These are phyloP conservation scores for Pelargonium cotyledonis DNA, from an alignment of 441 rosid genomes.

Conservation along the genomic window DNA sequence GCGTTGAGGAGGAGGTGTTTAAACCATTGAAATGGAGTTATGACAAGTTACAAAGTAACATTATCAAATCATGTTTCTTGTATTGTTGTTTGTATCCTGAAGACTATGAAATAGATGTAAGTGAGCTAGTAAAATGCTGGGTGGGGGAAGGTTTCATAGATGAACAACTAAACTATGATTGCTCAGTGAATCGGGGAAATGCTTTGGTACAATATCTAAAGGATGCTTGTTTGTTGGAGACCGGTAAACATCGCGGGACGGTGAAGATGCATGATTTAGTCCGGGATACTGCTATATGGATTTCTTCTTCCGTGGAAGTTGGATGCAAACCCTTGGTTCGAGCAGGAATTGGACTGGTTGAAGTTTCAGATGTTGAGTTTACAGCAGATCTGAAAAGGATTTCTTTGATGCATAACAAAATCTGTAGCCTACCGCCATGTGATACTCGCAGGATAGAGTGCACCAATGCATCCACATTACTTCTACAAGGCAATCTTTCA, in stretches of 20 bases:
- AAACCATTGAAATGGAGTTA: slow-evolving; percentile 35
- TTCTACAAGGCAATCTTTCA: slow-evolving; percentile 27
- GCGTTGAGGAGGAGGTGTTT: slow-evolving; percentile 31
- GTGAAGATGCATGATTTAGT: slow-evolving; percentile 41
- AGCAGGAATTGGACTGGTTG: slow-evolving; percentile 24
- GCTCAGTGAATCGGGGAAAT: slow-evolving; percentile 22
- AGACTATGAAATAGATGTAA: slow-evolving; percentile 27
- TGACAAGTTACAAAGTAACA: slow-evolving; percentile 21
- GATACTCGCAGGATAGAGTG: slow-evolving; percentile 11
- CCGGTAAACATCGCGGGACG: slow-evolving; percentile 21
- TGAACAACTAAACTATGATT: slow-evolving; percentile 17
- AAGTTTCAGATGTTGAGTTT: slow-evolving; percentile 24
- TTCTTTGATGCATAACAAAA: slow-evolving; percentile 30
- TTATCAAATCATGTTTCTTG: slow-evolving; percentile 32
- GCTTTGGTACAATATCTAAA: slow-evolving; percentile 32
- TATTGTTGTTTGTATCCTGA: slow-evolving; percentile 37
- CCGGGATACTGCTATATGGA: slow-evolving; percentile 37
- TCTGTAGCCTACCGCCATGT: neutral
- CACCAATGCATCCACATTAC: slow-evolving; percentile 20
- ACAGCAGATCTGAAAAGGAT: slow-evolving; percentile 18
- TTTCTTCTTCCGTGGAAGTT: slow-evolving; percentile 21
- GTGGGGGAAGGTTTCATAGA: slow-evolving; percentile 26
- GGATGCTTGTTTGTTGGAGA: slow-evolving; percentile 32
- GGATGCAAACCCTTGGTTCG: slow-evolving; percentile 26
- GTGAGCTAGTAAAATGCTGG: slow-evolving; percentile 32